Evolutionary conservation across 2,329 filamentous ascomycete species (phyloP).

Genomic region (Madurella mycetomatis): DNA sequence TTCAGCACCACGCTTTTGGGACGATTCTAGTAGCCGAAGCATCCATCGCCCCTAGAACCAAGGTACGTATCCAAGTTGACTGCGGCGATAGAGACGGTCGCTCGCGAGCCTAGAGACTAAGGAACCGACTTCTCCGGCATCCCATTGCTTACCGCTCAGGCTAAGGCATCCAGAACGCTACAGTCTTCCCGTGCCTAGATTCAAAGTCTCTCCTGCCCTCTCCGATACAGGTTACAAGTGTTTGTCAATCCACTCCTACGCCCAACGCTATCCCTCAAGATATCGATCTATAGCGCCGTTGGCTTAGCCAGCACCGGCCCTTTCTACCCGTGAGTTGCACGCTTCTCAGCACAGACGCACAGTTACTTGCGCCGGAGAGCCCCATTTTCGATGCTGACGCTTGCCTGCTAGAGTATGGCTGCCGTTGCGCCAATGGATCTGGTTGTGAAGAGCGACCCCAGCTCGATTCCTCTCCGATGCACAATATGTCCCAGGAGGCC

Average conservation of each 20-base stretch:
- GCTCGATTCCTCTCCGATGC: conserved; percentile 66
- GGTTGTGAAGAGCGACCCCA: conserved; percentile 13
- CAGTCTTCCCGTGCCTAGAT: background rate
- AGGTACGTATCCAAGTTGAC: too few relatives aligned
- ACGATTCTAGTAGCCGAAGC: background rate
- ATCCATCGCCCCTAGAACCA: background rate
- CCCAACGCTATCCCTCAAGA: background rate
- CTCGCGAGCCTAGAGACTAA: background rate
- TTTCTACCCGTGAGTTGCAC: conserved; percentile 18
- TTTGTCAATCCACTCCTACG: background rate
- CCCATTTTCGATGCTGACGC: background rate
- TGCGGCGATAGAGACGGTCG: background rate
- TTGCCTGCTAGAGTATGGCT: conserved; percentile 35
- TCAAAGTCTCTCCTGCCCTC: conserved; percentile 19
- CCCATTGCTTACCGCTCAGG: background rate
- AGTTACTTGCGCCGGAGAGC: conserved; percentile 1
- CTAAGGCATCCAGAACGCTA: background rate
- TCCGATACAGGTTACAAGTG: background rate
- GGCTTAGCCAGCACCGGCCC: background rate
- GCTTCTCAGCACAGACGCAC: conserved; percentile 3
- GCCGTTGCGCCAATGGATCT: conserved; percentile 27
- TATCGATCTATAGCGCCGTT: conserved; percentile 16
- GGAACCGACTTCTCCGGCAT: background rate
- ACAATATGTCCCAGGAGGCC: conserved; percentile 76
- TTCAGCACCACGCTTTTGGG: background rate